Evolutionary conservation across 495 filamentous ascomycete species (phyloP), one percentile per base, ranked within the genome.

Genomic region (Tuber microsphaerosporum): DNA sequence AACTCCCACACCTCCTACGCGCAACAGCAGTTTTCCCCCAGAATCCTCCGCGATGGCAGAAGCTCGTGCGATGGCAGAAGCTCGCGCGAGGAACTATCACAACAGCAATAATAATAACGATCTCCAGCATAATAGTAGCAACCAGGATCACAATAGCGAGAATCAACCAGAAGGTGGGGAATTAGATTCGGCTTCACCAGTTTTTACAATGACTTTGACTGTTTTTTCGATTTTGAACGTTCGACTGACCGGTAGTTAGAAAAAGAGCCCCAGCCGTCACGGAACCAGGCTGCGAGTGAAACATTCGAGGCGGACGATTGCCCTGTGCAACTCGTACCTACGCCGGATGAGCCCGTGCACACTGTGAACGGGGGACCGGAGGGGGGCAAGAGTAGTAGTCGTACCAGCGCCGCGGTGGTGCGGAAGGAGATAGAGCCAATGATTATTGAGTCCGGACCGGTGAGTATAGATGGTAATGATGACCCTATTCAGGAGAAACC

Each of bases 401-500:
- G 26, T 17, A 12, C n/a, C 1, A 16, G 56, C 1, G 26, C 56
- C 4, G 26, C 34, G 56, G 56, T 16, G 56, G 56, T 1, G n/a
- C 56, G 9, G 56, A 34, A 1, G 4, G 56, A 34, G 26, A 17
- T 26, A 19, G 56, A 34, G 14, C 56, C 56, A 7, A 34, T 65
- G 14, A 31, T 65, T 17, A 65, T 34, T 19, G 56, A 65, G 5
- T 31, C 26, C 5, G 56, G 26, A 16, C 26, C 26, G 26, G 56
- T 34, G 56, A 2, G 26, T 65, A 19, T 7, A 4, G 56, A 51
- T 20, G 42, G 41, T 31, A 39, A 22, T 6, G 74, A 22, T 6
- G 74, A 71, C 41, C 20, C 65, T 10, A 69, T 45, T 16, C 65
- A 77, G 26, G 75, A 74, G 19, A 69, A n/a, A 12, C 42, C 74